A percentile compares a stretch with the other conserved stretches of the same genome.
Evolutionary conservation across 257 asterid genomes (phyloP).

Genomic region (Pogostemon cablin): DNA sequence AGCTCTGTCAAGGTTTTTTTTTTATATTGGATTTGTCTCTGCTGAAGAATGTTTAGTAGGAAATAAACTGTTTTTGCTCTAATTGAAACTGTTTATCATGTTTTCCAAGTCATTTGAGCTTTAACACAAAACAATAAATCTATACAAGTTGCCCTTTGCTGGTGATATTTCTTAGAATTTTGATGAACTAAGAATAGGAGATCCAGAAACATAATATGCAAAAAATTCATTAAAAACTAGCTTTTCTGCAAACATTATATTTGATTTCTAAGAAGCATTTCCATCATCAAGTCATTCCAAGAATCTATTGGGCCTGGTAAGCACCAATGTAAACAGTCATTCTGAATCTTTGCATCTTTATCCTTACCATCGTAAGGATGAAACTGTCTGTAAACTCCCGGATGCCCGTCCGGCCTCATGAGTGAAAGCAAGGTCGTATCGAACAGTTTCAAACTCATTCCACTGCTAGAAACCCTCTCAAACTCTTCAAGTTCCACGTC

Average conservation of each 20-base stretch:
- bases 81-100: not conserved
- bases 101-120: not conserved
- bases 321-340: constrained; percentile 98
- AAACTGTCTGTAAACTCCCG: constrained; percentile 64
- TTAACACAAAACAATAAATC: not conserved
- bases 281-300: constrained; percentile 87
- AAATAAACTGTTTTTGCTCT: constrained; percentile 31
- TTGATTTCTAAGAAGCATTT: constrained; percentile 48
- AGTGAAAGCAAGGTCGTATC: constrained; percentile 58
- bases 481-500: constrained; percentile 64
- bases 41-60: constrained; percentile 25
- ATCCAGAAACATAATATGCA: not conserved
- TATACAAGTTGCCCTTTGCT: constrained; percentile 19
- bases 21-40: constrained; percentile 25
- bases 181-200: not conserved
- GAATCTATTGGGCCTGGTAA: constrained; percentile 96
- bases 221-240: not conserved
- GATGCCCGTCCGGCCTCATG: constrained; percentile 86
- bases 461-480: constrained; percentile 17
- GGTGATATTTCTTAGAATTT: not conserved
- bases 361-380: constrained; percentile 65
- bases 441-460: constrained; percentile 42
- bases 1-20: constrained; percentile 23
- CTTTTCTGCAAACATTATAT: constrained; percentile 14
- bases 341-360: constrained; percentile 54